Base-by-base conservation (phyloP, 139 green algal genomes). In the Deuterostichococcus epilithicus region DNA sequence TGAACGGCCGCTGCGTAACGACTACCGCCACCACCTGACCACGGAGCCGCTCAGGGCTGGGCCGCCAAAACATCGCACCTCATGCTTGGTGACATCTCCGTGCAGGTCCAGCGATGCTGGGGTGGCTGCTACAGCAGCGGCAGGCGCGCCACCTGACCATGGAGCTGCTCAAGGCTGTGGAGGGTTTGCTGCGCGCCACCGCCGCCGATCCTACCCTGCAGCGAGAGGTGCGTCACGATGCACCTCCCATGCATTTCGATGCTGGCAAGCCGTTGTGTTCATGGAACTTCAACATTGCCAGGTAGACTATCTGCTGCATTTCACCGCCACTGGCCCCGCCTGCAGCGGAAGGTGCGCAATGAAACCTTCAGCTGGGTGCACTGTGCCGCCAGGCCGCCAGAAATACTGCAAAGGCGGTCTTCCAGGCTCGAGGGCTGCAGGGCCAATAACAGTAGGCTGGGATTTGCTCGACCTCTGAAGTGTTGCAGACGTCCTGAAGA, bases 41-140 rank as follows among this genome's bases (percentile, higher is more conserved):
- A 28, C 69, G 0, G 59, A 42, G 4, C 70, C 78, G 52, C 70
- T 84, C 28, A 23, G 59, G 3, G 30, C n/a, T 69, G n/a, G 28
- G 30, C 26, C 5, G 26, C 4, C 10, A 67, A 5, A 30, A 32
- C 59, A 67, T 67, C 59, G 59, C 20, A 18, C 4, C 59, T n/a
- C 25, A 20, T 18, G 5, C 6, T 34, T 8, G 4, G 13, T 32
- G 10, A 8, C 59, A 10, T 63, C 1, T 32, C 20, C 5, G 3
- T 75, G 59, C 82, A 87, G 82, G 80, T 3, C 36, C 76, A 8
- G 76, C 75, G 23, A 58, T 86, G 59, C 20, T 81, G 18, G 74
- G 67, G 0, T 76, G 80, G n/a, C 76, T 86, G 34, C 74, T 86
- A 66, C 78, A 85, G 76, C 68, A 72, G 38, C 23, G 67, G n/a